These are phyloP conservation scores for Scedosporium minutisporum DNA, from an alignment of 2,329 filamentous ascomycete species.

Conservation along the genomic window DNA sequence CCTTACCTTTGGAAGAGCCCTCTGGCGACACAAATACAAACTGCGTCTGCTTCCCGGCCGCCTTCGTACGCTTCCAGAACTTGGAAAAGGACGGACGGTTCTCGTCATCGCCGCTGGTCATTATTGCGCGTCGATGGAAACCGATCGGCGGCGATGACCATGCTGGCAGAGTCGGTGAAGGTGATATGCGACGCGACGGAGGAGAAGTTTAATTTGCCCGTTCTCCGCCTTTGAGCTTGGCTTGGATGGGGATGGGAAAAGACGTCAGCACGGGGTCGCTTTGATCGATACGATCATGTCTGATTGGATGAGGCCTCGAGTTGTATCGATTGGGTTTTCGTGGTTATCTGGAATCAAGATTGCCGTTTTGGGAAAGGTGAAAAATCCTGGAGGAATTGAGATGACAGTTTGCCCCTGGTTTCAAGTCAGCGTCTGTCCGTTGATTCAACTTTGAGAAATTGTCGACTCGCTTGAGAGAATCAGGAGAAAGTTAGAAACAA, in stretches of 20 bases:
- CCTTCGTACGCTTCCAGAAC: conserved; percentile 2
- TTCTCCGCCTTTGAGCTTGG: not conserved
- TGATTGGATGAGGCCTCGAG: not conserved
- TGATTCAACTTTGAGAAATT: no score
- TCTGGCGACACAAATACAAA: not conserved
- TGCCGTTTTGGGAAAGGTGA: not conserved
- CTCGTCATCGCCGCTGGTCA: not conserved
- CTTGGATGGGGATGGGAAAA: not conserved
- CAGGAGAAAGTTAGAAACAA: no score
- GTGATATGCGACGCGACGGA: not conserved
- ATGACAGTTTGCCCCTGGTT: not conserved
- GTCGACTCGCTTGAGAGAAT: no score
- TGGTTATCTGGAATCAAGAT: not conserved
- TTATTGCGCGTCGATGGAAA: not conserved
- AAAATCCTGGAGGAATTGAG: not conserved
- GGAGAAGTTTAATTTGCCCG: not conserved
- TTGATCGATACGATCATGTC: not conserved
- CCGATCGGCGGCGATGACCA: not conserved
- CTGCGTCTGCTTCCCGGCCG: not conserved
- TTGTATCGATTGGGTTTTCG: not conserved
- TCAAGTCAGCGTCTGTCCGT: not conserved
- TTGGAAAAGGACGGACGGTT: not conserved
- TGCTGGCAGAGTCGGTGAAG: not conserved
- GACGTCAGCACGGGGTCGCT: not conserved
- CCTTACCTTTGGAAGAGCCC: not conserved